Percentiles rank a stretch among this genome's conserved stretches.
Evolutionary conservation across 441 rosid genomes (phyloP).

Genomic region (Croton setiger): DNA sequence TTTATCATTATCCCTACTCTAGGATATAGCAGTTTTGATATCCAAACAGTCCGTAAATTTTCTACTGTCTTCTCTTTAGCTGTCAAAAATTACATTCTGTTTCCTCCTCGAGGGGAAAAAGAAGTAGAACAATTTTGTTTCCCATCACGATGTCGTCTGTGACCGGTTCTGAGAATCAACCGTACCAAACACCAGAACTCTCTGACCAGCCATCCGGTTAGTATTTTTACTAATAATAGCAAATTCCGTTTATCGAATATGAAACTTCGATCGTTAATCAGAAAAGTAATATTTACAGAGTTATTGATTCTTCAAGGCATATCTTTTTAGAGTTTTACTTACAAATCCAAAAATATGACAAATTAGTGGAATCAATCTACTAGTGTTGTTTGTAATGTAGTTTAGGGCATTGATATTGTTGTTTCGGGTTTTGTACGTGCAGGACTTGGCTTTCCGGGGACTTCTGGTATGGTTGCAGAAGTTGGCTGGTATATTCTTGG

Average conservation of each 20-base stretch:
- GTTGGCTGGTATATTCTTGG: conserved; percentile 60
- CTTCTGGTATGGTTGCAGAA: conserved; percentile 29
- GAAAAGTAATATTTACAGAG: background rate
- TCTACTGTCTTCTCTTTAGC: background rate
- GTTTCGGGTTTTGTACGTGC: conserved; percentile 14
- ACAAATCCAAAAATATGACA: too few species aligned
- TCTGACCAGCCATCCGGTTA: conserved; percentile 16
- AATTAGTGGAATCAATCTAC: background rate
- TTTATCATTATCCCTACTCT: background rate
- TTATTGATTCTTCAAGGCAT: background rate
- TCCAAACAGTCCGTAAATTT: conserved; percentile 3
- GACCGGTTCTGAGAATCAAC: background rate
- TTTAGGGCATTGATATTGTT: background rate
- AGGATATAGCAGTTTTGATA: background rate
- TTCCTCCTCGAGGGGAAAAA: background rate
- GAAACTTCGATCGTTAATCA: background rate
- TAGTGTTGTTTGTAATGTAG: background rate
- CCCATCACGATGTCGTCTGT: conserved; percentile 21
- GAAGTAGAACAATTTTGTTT: background rate
- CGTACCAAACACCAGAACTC: background rate
- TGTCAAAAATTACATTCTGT: background rate
- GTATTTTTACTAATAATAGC: background rate
- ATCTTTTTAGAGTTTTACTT: too few species aligned
- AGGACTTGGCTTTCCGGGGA: conserved; percentile 14
- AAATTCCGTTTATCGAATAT: background rate